phyloP scores from a whole-genome alignment of 768 basidiomycete species.

The Termitomyces sp. region DNA sequence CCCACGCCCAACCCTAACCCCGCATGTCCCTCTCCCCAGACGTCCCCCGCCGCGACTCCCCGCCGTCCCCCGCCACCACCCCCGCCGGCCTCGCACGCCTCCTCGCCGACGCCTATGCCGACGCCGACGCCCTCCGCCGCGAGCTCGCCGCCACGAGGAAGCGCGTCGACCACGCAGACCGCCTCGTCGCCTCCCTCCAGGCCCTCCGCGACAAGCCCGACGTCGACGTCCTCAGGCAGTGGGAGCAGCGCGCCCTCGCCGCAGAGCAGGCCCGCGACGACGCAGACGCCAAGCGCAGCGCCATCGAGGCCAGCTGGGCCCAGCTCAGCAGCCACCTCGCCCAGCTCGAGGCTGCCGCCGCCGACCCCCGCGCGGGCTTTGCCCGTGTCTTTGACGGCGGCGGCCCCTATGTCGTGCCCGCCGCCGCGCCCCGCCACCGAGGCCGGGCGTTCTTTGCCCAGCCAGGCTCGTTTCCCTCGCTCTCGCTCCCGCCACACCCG shows the following conservation, averaged over 20 bases:
- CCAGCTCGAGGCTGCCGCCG: constrained; percentile 35
- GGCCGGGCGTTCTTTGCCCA: neutral
- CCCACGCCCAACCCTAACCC: neutral
- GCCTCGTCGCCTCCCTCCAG: constrained; percentile 23
- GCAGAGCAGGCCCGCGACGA: constrained; percentile 54
- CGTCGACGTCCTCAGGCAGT: constrained; percentile 31
- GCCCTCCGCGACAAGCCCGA: neutral
- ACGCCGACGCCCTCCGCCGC: constrained; percentile 42
- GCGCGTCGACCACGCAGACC: constrained; percentile 52
- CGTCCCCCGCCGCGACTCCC: neutral
- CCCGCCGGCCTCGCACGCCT: constrained; percentile 49
- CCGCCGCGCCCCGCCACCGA: neutral
- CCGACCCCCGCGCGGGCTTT: constrained; percentile 46
- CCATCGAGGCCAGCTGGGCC: constrained; percentile 42
- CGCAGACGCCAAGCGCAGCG: constrained; percentile 38
- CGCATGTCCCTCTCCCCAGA: constrained; percentile 10
- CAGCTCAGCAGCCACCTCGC: constrained; percentile 44
- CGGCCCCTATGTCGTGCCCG: constrained; percentile 32
- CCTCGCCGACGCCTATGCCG: constrained; percentile 47
- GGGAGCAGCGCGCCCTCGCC: constrained; percentile 42
- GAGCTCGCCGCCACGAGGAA: constrained; percentile 36
- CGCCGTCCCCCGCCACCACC: constrained; percentile 1
- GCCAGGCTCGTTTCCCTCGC: constrained; percentile 18
- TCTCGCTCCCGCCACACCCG: constrained; percentile 35
- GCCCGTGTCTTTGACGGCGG: constrained; percentile 37